Conservation (phyloP, 306 rosid species). For the apple (Malus domestica) region ASM211411v1 NC_041798.1:36170501-36171000, state of each 20-base stretch:
- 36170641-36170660: slow-evolving; percentile 47
- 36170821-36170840: slow-evolving; percentile 72
- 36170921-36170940: slow-evolving; percentile 44
- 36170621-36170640: slow-evolving; percentile 57
- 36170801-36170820: slow-evolving; percentile 34
- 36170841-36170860: slow-evolving; percentile 84
- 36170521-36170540: slow-evolving; percentile 52
- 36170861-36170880: slow-evolving; percentile 79
- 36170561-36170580: slow-evolving; percentile 70
- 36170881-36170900: slow-evolving; percentile 65
- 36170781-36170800: not conserved
- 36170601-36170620: slow-evolving; percentile 64
- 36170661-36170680: slow-evolving; percentile 54
- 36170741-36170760: not conserved
- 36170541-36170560: slow-evolving; percentile 81
- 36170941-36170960: slow-evolving; percentile 57
- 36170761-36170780: not conserved
- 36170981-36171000: slow-evolving; percentile 51
- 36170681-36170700: slow-evolving; percentile 74
- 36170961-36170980: slow-evolving; percentile 71
- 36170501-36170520: slow-evolving; percentile 66
- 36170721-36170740: not conserved
- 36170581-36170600: slow-evolving; percentile 32
- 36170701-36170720: slow-evolving; percentile 64
- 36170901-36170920: slow-evolving; percentile 31